phyloP scores from a whole-genome alignment of 163 green algal genomes.

The Scenedesmus sp. region DNA sequence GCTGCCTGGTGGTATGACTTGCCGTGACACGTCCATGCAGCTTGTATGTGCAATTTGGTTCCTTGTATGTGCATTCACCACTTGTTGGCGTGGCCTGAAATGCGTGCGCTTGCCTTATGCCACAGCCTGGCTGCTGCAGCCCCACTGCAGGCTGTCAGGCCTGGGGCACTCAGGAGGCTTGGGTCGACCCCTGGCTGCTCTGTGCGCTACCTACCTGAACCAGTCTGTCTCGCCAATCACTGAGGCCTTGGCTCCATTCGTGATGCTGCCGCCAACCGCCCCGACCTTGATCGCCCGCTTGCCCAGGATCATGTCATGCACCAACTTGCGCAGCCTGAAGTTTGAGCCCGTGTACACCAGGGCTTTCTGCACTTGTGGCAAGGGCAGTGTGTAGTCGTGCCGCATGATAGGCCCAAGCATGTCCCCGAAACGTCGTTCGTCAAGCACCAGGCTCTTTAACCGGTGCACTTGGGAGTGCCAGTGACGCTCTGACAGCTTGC shows the following conservation, averaged over 20 bases:
- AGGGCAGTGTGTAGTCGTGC: slow-evolving; percentile 43
- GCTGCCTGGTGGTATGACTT: too few relatives aligned
- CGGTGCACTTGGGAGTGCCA: slow-evolving; percentile 36
- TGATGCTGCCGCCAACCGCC: slow-evolving; percentile 55
- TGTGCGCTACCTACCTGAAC: slow-evolving; percentile 17
- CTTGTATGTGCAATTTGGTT: background rate
- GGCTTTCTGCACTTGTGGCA: slow-evolving; percentile 46
- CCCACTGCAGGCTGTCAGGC: background rate
- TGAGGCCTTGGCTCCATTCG: slow-evolving; percentile 50
- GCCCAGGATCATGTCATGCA: slow-evolving; percentile 51
- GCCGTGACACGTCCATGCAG: background rate
- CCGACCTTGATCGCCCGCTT: slow-evolving; percentile 37
- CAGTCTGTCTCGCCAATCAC: slow-evolving; percentile 54
- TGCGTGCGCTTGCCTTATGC: background rate
- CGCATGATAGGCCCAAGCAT: slow-evolving; percentile 27
- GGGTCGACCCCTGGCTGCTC: background rate
- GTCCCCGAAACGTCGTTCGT: slow-evolving; percentile 12
- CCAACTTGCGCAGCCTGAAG: slow-evolving; percentile 43
- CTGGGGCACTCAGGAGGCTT: background rate
- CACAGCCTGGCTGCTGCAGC: background rate
- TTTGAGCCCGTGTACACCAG: slow-evolving; percentile 53
- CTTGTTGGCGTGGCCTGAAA: too few relatives aligned
- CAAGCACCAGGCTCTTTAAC: background rate
- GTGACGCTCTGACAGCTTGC: background rate
- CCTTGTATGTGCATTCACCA: background rate